Conservation (phyloP, 73 alveolate genomes). For the Uronychia setigera region DNA sequence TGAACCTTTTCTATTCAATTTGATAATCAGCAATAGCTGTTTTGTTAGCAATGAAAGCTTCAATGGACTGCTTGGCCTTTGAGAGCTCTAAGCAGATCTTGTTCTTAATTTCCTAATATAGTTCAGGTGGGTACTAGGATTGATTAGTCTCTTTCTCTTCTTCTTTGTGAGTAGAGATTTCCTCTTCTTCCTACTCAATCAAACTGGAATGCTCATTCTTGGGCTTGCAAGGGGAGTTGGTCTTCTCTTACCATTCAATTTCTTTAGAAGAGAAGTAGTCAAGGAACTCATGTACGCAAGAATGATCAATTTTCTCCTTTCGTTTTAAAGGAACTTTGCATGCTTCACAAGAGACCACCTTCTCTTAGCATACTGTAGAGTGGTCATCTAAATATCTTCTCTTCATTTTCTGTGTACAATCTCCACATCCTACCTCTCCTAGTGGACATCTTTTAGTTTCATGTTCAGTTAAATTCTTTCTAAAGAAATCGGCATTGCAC, state of each 20-base stretch:
- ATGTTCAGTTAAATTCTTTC: not conserved
- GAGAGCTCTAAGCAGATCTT: too few species aligned
- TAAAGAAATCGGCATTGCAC: not conserved
- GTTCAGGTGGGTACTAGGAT: not conserved
- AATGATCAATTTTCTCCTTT: not conserved
- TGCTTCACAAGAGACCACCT: not conserved
- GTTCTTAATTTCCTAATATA: too few species aligned
- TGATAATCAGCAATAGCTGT: too few species aligned
- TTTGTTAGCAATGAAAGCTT: too few species aligned
- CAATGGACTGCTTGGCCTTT: too few species aligned
- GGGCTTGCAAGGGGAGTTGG: too few species aligned
- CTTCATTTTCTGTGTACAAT: not conserved
- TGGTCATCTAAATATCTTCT: not conserved
- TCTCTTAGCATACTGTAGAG: not conserved
- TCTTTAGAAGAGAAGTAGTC: not conserved
- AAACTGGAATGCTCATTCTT: not conserved
- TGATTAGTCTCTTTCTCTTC: not conserved
- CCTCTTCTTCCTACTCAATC: not conserved
- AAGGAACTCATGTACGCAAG: not conserved
- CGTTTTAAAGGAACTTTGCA: not conserved
- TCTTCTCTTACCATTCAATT: not conserved
- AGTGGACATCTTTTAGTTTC: not conserved
- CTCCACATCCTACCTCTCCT: not conserved
- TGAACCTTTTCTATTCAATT: too few species aligned
- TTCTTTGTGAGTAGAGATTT: not conserved